Evolutionary conservation across 306 rosid genomes (phyloP).

Genomic region (Trifolium subterraneum): DNA sequence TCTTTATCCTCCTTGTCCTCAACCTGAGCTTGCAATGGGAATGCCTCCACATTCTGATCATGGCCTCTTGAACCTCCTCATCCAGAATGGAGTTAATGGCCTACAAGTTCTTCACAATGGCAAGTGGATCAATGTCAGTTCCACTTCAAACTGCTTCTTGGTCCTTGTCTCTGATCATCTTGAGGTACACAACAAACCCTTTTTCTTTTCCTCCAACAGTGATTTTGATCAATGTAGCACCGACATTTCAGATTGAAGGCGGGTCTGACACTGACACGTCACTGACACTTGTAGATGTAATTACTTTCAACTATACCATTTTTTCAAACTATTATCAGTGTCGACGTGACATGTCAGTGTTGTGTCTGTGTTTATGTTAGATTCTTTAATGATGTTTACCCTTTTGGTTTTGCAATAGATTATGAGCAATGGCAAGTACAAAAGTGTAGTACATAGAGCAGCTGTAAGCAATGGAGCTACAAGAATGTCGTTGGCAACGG

Average conservation of each 20-base stretch:
- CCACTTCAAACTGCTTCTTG: slow-evolving; percentile 56
- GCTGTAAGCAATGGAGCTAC: slow-evolving; percentile 51
- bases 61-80: slow-evolving; percentile 59
- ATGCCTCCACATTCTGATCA: slow-evolving; percentile 79
- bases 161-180: slow-evolving; percentile 67
- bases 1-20: slow-evolving; percentile 73
- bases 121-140: slow-evolving; percentile 62
- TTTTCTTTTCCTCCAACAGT: background rate
- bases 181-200: slow-evolving; percentile 51
- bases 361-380: background rate
- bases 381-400: background rate
- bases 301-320: background rate
- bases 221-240: background rate
- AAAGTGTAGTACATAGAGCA: slow-evolving; percentile 57
- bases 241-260: background rate
- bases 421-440: slow-evolving; percentile 62
- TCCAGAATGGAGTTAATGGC: slow-evolving; percentile 64
- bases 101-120: slow-evolving; percentile 67
- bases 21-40: slow-evolving; percentile 70
- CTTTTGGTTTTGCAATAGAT: slow-evolving; percentile 40
- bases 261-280: background rate
- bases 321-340: background rate
- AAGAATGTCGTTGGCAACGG: slow-evolving; percentile 54
- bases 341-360: background rate
- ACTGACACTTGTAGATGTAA: background rate